A percentile compares a stretch with the other conserved stretches of the same genome.
Evolutionary conservation across 164 flowering plant genomes (phyloP).

Genomic region (Piper longum): DNA sequence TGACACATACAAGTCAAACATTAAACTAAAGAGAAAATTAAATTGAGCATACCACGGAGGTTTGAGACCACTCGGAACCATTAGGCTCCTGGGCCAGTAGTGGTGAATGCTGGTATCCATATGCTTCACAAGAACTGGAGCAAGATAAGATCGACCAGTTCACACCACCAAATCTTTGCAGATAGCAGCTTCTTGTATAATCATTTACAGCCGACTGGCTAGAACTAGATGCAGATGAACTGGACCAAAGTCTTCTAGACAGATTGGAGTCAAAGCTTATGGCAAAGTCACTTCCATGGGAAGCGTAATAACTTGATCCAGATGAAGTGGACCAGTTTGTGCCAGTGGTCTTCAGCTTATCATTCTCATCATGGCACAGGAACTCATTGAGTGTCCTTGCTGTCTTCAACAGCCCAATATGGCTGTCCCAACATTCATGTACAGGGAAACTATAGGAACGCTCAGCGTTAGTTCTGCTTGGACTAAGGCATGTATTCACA

Average conservation of each 20-base stretch:
- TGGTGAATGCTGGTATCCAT: not conserved
- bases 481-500: not conserved
- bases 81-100: not conserved
- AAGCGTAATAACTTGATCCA: not conserved
- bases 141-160: not conserved
- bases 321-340: not conserved
- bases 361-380: not conserved
- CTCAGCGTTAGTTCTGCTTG: too few species aligned
- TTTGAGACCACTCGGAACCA: not conserved
- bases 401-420: not conserved
- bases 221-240: not conserved
- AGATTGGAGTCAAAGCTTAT: not conserved
- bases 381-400: not conserved
- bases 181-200: not conserved
- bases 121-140: not conserved
- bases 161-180: not conserved
- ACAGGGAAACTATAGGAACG: too few species aligned
- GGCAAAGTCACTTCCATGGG: not conserved
- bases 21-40: too few species aligned
- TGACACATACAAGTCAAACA: not conserved
- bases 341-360: not conserved
- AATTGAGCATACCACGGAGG: not conserved
- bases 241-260: not conserved
- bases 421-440: not conserved
- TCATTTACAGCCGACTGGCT: not conserved